These are phyloP conservation scores for Meyerozyma elateridarum DNA, from an alignment of 1,139 yeast species.

Conservation along the genomic window DNA sequence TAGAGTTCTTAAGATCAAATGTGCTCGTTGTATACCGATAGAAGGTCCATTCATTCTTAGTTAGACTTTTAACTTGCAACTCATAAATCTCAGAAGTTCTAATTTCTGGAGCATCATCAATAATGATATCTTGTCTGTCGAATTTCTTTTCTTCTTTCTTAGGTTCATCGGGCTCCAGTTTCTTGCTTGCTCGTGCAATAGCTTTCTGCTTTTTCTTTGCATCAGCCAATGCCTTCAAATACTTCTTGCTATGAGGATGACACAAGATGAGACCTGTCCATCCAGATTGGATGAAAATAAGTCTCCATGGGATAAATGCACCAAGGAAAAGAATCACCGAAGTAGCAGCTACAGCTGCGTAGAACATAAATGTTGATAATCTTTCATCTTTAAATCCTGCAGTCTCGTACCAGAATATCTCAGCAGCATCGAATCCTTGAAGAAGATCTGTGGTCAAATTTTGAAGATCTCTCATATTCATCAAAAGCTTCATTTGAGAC, in stretches of 20 bases:
- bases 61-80: constrained; percentile 60
- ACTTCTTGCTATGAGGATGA: constrained; percentile 54
- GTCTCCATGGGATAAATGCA: constrained; percentile 52
- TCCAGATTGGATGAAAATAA: constrained; percentile 48
- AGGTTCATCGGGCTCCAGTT: constrained; percentile 6
- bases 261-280: constrained; percentile 49
- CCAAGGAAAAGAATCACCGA: constrained; percentile 47
- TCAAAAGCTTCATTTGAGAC: constrained; percentile 41
- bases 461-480: constrained; percentile 59
- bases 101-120: constrained; percentile 65
- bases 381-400: constrained; percentile 74
- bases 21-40: constrained; percentile 32
- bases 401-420: constrained; percentile 53
- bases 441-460: constrained; percentile 57
- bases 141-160: constrained; percentile 18
- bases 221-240: constrained; percentile 16
- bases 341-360: constrained; percentile 31
- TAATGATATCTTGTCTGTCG: constrained; percentile 47
- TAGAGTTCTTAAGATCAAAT: constrained; percentile 49
- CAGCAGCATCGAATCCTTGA: constrained; percentile 46
- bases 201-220: constrained; percentile 10
- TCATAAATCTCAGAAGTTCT: constrained; percentile 70
- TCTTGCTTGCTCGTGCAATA: constrained; percentile 13
- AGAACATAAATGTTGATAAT: constrained; percentile 53
- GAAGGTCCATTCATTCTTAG: constrained; percentile 55